Conservation (phyloP, 306 rosid genomes). For the Acacia melanoxylon region DNA sequence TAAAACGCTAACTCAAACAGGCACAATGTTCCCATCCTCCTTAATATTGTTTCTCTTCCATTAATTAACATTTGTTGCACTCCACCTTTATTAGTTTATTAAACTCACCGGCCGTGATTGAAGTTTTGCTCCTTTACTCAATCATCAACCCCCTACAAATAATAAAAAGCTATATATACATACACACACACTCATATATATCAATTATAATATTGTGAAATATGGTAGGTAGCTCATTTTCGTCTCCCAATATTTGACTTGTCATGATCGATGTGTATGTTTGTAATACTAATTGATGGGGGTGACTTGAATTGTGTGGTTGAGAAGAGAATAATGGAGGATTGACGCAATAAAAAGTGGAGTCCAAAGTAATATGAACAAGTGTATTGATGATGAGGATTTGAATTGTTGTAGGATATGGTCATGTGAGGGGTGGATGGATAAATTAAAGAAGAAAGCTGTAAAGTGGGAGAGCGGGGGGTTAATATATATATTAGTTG, state of each 20-base stretch:
- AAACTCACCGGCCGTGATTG: too few species aligned
- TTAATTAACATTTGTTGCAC: too few species aligned
- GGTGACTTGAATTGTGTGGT: too few species aligned
- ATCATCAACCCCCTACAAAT: neutral
- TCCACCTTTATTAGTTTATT: too few species aligned
- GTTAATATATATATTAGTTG: neutral
- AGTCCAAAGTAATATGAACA: too few species aligned
- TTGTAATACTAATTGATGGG: too few species aligned
- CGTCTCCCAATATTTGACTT: neutral
- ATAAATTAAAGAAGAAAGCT: neutral
- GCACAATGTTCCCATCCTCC: neutral
- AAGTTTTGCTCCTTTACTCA: neutral
- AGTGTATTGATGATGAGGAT: neutral
- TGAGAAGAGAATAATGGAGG: neutral
- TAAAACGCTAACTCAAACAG: too few species aligned
- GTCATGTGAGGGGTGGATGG: neutral
- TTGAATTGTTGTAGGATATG: neutral
- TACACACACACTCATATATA: accelerated
- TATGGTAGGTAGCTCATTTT: neutral
- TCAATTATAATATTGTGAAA: neutral
- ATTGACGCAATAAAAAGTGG: neutral
- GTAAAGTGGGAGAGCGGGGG: neutral
- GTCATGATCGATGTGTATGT: neutral
- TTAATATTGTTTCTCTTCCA: too few species aligned
- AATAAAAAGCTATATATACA: too few species aligned